A percentile compares a stretch with the other conserved stretches of the same genome.
Conservation (phyloP, 345 rosid species). For the Luvunga scandens region DNA sequence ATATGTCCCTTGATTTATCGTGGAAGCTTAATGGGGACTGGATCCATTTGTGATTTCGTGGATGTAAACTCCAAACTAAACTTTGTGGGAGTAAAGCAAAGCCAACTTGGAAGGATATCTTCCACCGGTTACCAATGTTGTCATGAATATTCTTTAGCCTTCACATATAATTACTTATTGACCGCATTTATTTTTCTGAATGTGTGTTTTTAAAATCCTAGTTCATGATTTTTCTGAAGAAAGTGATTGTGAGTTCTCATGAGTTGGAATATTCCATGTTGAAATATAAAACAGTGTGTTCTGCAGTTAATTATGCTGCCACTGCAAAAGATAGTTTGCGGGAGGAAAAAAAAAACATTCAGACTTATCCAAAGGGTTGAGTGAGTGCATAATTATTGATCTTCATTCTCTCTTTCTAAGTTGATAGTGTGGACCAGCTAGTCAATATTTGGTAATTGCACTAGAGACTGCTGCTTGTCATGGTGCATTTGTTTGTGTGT, state of each 20-base stretch:
- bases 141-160: not conserved
- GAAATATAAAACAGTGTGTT: not conserved
- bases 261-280: not conserved
- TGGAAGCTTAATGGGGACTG: not conserved
- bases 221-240: not conserved
- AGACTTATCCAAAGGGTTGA: not conserved
- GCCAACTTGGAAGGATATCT: not conserved
- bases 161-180: too few species aligned
- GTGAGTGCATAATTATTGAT: not conserved
- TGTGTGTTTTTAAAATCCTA: not conserved
- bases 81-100: not conserved
- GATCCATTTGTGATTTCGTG: not conserved
- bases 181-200: too few species aligned
- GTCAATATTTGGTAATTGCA: too few species aligned
- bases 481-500: too few species aligned
- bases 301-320: not conserved
- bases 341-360: not conserved
- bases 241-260: not conserved
- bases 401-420: not conserved
- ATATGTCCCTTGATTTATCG: not conserved
- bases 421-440: not conserved
- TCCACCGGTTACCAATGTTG: not conserved
- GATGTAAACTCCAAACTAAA: not conserved
- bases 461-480: too few species aligned
- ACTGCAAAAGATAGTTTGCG: too few species aligned